Conservation (phyloP, 139 green algal species). For the Monoraphidium neglectum region DNA sequence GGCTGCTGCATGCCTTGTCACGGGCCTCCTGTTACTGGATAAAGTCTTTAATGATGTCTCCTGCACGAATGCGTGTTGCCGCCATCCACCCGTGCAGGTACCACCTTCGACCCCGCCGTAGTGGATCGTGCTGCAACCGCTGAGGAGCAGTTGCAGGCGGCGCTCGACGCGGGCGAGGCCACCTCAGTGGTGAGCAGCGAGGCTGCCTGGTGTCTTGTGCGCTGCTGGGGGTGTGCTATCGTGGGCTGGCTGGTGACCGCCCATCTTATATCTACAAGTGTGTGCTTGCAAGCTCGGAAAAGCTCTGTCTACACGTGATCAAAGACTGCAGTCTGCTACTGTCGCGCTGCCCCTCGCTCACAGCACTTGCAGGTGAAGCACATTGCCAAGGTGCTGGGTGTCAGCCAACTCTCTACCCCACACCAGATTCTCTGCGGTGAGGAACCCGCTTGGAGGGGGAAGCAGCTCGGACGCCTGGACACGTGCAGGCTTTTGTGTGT, state of each 20-base stretch:
- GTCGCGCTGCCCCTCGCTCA: too few relatives aligned
- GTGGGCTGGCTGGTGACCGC: too few relatives aligned
- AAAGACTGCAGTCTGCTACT: neutral
- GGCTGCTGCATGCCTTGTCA: too few relatives aligned
- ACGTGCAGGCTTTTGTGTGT: neutral
- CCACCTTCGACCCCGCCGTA: neutral
- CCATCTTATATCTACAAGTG: too few relatives aligned
- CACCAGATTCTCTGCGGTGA: conserved; percentile 62
- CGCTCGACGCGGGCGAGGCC: conserved; percentile 35
- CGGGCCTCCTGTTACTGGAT: too few relatives aligned
- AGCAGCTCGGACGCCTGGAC: neutral
- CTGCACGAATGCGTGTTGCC: too few relatives aligned
- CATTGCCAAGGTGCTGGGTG: conserved; percentile 53
- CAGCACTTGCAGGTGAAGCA: conserved; percentile 70
- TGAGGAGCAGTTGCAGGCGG: conserved; percentile 56
- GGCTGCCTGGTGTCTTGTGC: too few relatives aligned
- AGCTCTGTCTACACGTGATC: too few relatives aligned
- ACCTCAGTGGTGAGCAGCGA: conserved; percentile 33
- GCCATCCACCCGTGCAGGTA: neutral
- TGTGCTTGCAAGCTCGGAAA: too few relatives aligned
- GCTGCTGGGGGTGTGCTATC: too few relatives aligned
- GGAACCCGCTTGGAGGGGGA: neutral
- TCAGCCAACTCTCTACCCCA: conserved; percentile 54
- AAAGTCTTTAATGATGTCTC: too few relatives aligned
- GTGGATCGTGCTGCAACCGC: conserved; percentile 3